Conservation (phyloP, 2,329 filamentous ascomycete genomes). For the Claviceps sp. region DNA sequence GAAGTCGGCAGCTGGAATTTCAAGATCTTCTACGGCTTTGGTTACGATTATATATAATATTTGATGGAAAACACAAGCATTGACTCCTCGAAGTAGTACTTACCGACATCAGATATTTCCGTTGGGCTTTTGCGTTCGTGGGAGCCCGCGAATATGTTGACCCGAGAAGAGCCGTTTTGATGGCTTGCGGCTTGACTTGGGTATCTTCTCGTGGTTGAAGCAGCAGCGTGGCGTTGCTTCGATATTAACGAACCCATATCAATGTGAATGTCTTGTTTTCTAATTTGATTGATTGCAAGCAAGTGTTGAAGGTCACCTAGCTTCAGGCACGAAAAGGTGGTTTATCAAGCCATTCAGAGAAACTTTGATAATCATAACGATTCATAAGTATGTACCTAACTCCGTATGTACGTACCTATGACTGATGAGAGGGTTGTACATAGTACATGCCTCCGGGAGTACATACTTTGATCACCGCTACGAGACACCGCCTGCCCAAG, state of each 20-base stretch:
- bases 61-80: background rate
- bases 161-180: background rate
- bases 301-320: too few species aligned
- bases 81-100: background rate
- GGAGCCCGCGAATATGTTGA: background rate
- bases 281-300: too few species aligned
- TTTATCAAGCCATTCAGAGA: too few species aligned
- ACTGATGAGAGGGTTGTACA: too few species aligned
- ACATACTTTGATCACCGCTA: too few species aligned
- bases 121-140: background rate
- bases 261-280: too few species aligned
- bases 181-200: background rate
- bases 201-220: background rate
- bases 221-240: background rate
- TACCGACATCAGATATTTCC: background rate
- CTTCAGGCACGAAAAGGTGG: too few species aligned
- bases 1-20: background rate
- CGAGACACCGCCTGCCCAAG: too few species aligned
- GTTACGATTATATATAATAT: background rate
- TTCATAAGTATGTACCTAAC: too few species aligned
- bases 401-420: too few species aligned
- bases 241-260: conserved; percentile 3
- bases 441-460: too few species aligned
- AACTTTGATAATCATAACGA: too few species aligned
- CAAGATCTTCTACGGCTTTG: background rate